Conservation (phyloP, 352 stramenopile species). For the Aphanomyces cochlioides region DNA sequence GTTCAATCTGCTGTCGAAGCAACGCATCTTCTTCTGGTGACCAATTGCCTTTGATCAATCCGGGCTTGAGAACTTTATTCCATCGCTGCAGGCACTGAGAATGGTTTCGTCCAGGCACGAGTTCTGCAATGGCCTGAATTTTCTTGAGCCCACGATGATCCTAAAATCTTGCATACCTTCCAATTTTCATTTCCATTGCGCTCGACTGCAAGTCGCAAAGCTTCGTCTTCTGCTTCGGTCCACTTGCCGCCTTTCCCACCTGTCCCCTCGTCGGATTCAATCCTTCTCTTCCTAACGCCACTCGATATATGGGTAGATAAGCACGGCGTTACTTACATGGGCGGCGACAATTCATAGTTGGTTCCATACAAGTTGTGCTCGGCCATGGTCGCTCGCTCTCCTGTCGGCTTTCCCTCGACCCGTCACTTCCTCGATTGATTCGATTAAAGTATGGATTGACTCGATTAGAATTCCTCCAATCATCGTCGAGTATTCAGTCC, state of each 20-base stretch:
- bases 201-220: constrained; percentile 20
- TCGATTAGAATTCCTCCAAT: too few species aligned
- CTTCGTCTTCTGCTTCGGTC: constrained; percentile 21
- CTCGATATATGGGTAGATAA: neutral
- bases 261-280: neutral
- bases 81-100: constrained; percentile 41
- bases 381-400: constrained; percentile 9
- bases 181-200: constrained; percentile 20
- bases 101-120: constrained; percentile 34
- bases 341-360: neutral
- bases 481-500: too few species aligned
- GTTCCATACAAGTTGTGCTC: constrained; percentile 2
- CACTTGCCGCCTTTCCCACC: constrained; percentile 10
- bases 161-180: neutral
- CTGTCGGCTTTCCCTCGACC: neutral
- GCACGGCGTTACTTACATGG: neutral
- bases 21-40: constrained; percentile 56
- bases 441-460: too few species aligned
- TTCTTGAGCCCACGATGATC: too few species aligned
- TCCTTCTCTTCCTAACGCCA: constrained; percentile 9
- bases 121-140: constrained; percentile 30
- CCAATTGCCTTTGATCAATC: constrained; percentile 76
- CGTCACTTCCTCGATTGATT: too few species aligned
- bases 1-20: constrained; percentile 19
- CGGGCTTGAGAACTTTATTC: constrained; percentile 64